Evolutionary conservation across 2,329 filamentous ascomycete genomes (phyloP).

Genomic region (Fusarium bactridioides): DNA sequence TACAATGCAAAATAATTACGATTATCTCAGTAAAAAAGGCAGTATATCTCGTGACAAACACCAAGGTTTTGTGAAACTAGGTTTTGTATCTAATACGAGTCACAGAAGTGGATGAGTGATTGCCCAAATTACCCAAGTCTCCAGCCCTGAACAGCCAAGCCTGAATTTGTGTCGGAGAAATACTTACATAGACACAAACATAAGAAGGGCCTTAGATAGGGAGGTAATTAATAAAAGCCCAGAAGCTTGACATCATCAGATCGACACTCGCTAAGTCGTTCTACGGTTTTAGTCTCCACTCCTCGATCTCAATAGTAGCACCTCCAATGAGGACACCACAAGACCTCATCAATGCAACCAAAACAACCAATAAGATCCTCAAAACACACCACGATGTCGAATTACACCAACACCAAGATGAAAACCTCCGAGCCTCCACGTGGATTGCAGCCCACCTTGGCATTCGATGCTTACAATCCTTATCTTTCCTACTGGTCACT

Average conservation of each 20-base stretch:
- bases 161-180: no score
- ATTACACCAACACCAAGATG: not conserved
- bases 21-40: accelerated
- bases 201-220: not conserved
- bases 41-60: no score
- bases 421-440: conserved; percentile 11
- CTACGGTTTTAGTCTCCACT: not conserved
- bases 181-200: no score
- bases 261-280: not conserved
- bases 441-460: not conserved
- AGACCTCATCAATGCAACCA: not conserved
- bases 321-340: conserved; percentile 9
- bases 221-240: not conserved
- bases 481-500: conserved; percentile 7
- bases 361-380: conserved; percentile 12
- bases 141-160: no score
- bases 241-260: not conserved
- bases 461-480: conserved; percentile 33
- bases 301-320: not conserved
- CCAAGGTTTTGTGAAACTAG: no score
- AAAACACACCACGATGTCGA: conserved; percentile 7
- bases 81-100: no score
- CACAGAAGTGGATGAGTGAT: no score
- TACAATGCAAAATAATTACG: not conserved
- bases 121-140: no score